Evolutionary conservation across 1,284 basidiomycete species (phyloP), one percentile per base, ranked within the genome.

Genomic region (Golubevia pallescens): DNA sequence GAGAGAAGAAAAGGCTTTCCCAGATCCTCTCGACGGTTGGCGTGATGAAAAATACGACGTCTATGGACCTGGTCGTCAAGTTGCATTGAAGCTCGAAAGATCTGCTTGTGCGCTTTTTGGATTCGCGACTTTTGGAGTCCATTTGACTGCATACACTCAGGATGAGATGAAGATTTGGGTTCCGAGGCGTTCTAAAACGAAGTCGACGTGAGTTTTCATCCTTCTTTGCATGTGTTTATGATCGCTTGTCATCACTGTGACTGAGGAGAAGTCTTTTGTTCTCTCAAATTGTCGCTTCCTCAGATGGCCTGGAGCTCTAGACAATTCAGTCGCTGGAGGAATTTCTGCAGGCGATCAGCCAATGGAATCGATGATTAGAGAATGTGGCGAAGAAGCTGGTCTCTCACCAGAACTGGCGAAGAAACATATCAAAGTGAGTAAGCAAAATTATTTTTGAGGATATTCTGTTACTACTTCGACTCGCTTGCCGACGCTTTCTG

Each of bases 311-410:
- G 91, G 92, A 28, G 74, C 68, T 63, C 70, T 86, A 1, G 85
- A 86, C 62, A 86, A 0, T 89, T 91, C 87, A 2, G 87, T 89
- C 0, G 89, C 88, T 0, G 89, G 89, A 5, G 89, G 89, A 4
- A 89, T 89, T 62, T 86, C 88, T 0, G 90, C 91, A 5, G 93
- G 95, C 1, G 91, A 93, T 86, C 86, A 88, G 0, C 87, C 90
- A 0, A 89, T 92, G 62, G 92, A 95, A 63, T 89, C 91, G 2
- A 88, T 98, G 61, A 89, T 97, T 54, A 95, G 97, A 80, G 96
- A 99, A 86, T 92, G 93, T 71, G 91, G 91, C 88, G 95, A 97
- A 81, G 95, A 97, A 86, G 95, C 94, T 14, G 93, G 91, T 73
- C 88, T 97, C 20, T 87, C 89, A 0, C 90, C 90, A 62, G 84